Base-by-base conservation (phyloP, 2,329 filamentous ascomycete species). In the Pseudocercospora fuligena region DNA sequence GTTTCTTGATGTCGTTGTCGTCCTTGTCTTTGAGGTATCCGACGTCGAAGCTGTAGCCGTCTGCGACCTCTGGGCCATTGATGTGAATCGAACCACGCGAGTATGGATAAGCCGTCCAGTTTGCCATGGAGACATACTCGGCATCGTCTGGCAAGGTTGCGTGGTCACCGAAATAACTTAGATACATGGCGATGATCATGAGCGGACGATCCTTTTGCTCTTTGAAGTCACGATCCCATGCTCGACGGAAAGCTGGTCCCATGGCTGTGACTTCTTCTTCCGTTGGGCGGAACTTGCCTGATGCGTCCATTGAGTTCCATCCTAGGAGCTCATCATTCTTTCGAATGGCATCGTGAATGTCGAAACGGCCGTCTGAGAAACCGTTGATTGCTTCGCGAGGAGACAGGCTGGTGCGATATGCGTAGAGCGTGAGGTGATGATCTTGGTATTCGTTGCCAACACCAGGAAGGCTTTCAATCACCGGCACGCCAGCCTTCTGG, bases 31-130 rank as follows among this genome's bases (percentile, higher is more conserved):
- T 82, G 46, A 90, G 81, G 53, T 70, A 73, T 6, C 72, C 73
- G 11, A 69, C 66, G 27, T 74, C 68, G 67, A 74, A 73, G 43
- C 72, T 68, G 19, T 84, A 46, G 23, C 46, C 81, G 27, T 70
- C 64, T 3, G 77, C 72, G 1, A 80, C 73, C 54, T 84, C 80
- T 0, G 82, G 73, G 1, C 80, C 78, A 0, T 77, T 81, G 72
- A 90, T 88, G 77, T 90, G 88, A 63, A 90, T 82, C 62, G 82
- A 80, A 2, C 88, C 88, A 0, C 87, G 84, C 0, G 87, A 89
- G 73, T 85, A 86, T 0, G 88, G 88, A 71, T 90, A 89, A 0
- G 82, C 82, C 0, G 83, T 86, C 74, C 86, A 89, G 1, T 57
- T 79, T 0, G 80, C 83, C 5, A 83, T 73, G 1, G 83, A 82